These are phyloP conservation scores for Leishmania martiniquensis DNA, from an alignment of 208 protist species.

Conservation along the genomic window DNA sequence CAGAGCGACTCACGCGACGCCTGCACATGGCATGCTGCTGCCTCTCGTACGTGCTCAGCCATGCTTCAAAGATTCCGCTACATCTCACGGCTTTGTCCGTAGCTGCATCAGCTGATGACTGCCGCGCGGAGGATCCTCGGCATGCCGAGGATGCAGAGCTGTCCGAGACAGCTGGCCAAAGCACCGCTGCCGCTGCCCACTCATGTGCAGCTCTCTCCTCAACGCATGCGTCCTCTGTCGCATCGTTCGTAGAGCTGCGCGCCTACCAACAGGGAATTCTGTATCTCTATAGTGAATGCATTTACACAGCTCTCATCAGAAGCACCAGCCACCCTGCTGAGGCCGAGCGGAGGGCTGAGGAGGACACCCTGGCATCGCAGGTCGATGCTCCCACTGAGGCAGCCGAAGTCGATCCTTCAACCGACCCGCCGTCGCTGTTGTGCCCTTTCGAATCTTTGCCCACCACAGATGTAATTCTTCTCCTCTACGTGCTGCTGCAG, in stretches of 20 bases:
- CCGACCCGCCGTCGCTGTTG: neutral
- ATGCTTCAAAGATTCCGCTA: slow-evolving; percentile 27
- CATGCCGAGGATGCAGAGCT: too few relatives aligned
- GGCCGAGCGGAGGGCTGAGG: neutral
- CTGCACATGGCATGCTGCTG: slow-evolving; percentile 38
- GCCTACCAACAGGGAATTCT: slow-evolving; percentile 18
- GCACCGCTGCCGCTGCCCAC: neutral
- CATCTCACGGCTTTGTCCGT: neutral
- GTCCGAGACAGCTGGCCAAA: neutral
- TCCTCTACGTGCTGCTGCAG: slow-evolving; percentile 27
- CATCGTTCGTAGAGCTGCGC: slow-evolving; percentile 10
- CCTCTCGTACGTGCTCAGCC: slow-evolving; percentile 34
- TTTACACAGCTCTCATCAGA: slow-evolving; percentile 16
- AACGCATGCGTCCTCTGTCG: neutral
- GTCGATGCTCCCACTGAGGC: neutral
- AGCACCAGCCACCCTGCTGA: neutral
- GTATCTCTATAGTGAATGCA: slow-evolving; percentile 3
- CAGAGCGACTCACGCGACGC: slow-evolving; percentile 5
- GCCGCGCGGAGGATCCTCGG: neutral
- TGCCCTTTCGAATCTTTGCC: slow-evolving; percentile 20
- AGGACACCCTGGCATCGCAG: neutral
- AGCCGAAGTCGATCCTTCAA: neutral
- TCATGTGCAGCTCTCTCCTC: neutral
- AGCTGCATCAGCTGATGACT: neutral
- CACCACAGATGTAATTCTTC: slow-evolving; percentile 17